Evolutionary conservation across 257 asterid species (phyloP).

Genomic region (Gardenia jasminoides): DNA sequence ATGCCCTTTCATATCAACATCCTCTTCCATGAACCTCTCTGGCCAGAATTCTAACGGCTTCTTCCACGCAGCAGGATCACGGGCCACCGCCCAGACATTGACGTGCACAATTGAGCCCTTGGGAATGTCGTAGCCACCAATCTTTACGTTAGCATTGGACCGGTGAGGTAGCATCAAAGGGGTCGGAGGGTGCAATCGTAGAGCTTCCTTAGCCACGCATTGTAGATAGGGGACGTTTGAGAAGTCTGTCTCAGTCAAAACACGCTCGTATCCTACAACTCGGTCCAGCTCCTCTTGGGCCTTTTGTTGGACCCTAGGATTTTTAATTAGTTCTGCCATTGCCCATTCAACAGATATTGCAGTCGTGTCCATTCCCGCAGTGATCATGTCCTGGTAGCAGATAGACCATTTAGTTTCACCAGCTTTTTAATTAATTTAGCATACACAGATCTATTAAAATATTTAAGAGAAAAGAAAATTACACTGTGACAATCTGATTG

Average conservation of each 20-base stretch:
- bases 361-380: conserved; percentile 76
- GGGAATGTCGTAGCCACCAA: conserved; percentile 72
- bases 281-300: conserved; percentile 71
- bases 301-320: conserved; percentile 61
- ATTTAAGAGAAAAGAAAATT: too few relatives aligned
- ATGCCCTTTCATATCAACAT: conserved; percentile 76
- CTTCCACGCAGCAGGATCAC: conserved; percentile 61
- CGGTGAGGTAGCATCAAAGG: conserved; percentile 79
- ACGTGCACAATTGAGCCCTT: conserved; percentile 65
- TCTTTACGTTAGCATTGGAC: conserved; percentile 50
- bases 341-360: conserved; percentile 86
- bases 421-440: neutral
- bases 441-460: too few relatives aligned
- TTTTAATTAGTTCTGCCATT: conserved; percentile 79
- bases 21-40: conserved; percentile 65
- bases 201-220: conserved; percentile 58
- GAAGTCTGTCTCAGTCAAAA: conserved; percentile 60
- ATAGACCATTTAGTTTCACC: conserved; percentile 1
- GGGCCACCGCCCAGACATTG: conserved; percentile 77
- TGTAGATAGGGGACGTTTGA: conserved; percentile 63
- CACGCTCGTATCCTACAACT: conserved; percentile 49
- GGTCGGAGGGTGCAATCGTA: conserved; percentile 72
- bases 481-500: too few relatives aligned
- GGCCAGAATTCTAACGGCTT: conserved; percentile 58
- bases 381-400: conserved; percentile 61